Evolutionary conservation across 2,329 filamentous ascomycete species (phyloP).

Genomic region (Teratosphaeriaceae sp.): DNA sequence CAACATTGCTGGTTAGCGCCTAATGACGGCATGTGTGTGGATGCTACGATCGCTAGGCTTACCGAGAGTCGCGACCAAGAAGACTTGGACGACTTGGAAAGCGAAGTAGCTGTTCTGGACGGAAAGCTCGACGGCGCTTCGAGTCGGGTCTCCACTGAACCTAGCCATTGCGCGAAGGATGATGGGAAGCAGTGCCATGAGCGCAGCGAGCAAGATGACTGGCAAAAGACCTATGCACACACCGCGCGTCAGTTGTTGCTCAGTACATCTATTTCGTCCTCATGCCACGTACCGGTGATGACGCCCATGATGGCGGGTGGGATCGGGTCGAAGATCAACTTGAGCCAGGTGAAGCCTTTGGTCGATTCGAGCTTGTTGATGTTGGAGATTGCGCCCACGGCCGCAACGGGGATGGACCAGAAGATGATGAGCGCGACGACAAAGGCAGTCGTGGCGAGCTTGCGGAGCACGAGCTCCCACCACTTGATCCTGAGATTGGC

Average conservation of each 20-base stretch:
- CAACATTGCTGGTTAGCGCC: too few relatives aligned
- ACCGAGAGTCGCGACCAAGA: conserved; percentile 30
- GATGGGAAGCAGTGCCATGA: conserved; percentile 41
- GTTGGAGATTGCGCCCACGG: conserved; percentile 40
- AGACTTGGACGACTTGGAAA: conserved; percentile 35
- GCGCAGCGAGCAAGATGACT: conserved; percentile 32
- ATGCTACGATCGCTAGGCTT: too few relatives aligned
- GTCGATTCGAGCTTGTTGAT: conserved; percentile 40
- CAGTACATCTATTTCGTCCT: too few relatives aligned
- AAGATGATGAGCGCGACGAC: conserved; percentile 39
- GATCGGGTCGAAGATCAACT: conserved; percentile 38
- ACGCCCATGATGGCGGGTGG: conserved; percentile 35
- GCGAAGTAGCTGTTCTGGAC: conserved; percentile 31
- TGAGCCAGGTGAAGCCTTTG: conserved; percentile 31
- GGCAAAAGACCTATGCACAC: conserved; percentile 42
- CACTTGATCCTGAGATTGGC: conserved; percentile 34
- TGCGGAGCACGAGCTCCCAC: conserved; percentile 25
- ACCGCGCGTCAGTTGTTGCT: too few relatives aligned
- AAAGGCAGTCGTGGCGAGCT: conserved; percentile 31
- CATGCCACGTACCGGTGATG: too few relatives aligned
- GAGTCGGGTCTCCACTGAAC: conserved; percentile 25
- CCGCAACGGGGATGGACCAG: conserved; percentile 39
- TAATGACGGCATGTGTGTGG: too few relatives aligned
- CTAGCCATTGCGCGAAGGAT: conserved; percentile 29
- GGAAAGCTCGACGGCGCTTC: conserved; percentile 34